phyloP scores from a whole-genome alignment of 805 yeast genomes.

The Candida tallmaniae region DNA sequence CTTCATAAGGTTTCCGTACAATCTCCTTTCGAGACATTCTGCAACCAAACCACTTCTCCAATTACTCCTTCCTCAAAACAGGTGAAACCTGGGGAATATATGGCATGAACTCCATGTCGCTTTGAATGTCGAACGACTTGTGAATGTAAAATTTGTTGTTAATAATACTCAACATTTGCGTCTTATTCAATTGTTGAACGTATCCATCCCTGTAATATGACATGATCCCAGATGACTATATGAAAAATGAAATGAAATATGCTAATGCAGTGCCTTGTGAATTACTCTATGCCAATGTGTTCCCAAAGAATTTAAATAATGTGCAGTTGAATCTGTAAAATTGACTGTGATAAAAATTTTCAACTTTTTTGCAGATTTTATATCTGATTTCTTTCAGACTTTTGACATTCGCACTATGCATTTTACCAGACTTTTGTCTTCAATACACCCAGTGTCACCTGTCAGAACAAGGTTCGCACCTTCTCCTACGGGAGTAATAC shows the following conservation, averaged over 20 bases:
- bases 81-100: constrained; percentile 12
- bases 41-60: no score
- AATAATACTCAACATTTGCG: constrained; percentile 22
- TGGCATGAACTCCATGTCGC: constrained; percentile 59
- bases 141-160: constrained; percentile 54
- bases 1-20: no score
- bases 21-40: no score
- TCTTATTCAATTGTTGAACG: neutral
- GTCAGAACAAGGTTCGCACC: constrained; percentile 95
- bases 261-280: no score
- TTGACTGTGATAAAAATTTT: no score
- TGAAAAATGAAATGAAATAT: no score
- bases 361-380: neutral
- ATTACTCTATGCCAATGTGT: no score
- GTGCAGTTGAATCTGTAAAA: neutral
- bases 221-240: no score
- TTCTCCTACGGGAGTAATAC: constrained; percentile 95
- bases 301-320: no score
- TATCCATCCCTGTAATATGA: constrained; percentile 1
- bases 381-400: neutral
- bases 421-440: constrained; percentile 6
- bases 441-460: constrained; percentile 44
- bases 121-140: constrained; percentile 66
- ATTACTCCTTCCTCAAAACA: neutral
- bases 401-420: constrained; percentile 5